A percentile compares a stretch with the other conserved stretches of the same genome.
Conservation (phyloP, 2,329 filamentous ascomycete genomes). For the Fusarium clavum region DNA sequence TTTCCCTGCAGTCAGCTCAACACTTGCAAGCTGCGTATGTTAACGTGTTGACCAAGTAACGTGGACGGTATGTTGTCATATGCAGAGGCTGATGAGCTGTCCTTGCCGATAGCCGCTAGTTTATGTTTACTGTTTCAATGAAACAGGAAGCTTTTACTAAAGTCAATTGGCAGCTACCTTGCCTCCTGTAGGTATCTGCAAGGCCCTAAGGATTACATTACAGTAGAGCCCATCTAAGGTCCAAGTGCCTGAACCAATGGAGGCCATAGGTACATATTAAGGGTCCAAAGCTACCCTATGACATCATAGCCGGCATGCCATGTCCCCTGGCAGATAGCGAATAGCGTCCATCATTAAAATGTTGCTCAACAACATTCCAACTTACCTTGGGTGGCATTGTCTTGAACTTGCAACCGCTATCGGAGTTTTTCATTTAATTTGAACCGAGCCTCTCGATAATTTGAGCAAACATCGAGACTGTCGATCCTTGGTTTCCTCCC, state of each 20-base stretch:
- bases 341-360: not conserved
- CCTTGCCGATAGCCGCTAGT: not conserved
- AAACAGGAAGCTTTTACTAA: not conserved
- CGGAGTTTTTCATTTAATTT: not conserved
- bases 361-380: not conserved
- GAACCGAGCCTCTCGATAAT: not conserved
- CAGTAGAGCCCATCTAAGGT: not conserved
- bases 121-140: not conserved
- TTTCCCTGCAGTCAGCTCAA: conserved; percentile 11
- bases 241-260: not conserved
- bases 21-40: not conserved
- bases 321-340: not conserved
- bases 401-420: not conserved
- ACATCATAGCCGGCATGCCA: not conserved
- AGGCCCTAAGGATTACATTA: not conserved
- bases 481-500: not conserved
- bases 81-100: not conserved
- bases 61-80: not conserved
- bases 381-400: not conserved
- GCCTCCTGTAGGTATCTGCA: not conserved
- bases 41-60: conserved; percentile 23
- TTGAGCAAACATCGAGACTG: not conserved
- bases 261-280: not conserved
- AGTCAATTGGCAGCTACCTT: not conserved
- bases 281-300: conserved; percentile 8